phyloP scores from a whole-genome alignment of 2,329 filamentous ascomycete species.

The Trichoderma hamatum region DNA sequence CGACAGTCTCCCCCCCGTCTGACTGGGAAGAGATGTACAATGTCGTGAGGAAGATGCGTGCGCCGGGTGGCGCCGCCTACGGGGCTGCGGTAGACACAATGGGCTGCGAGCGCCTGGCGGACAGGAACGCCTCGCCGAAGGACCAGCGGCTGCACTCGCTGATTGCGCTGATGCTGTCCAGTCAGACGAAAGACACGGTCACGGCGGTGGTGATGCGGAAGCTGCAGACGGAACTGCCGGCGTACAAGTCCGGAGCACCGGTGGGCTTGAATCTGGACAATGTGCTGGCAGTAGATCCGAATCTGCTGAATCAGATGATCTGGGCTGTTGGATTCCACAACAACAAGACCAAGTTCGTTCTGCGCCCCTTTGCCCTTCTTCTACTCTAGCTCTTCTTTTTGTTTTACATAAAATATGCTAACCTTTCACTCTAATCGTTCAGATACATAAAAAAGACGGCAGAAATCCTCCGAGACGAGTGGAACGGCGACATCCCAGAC shows the following conservation, averaged over 20 bases:
- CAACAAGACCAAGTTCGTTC: conserved; percentile 74
- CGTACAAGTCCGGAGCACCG: conserved; percentile 48
- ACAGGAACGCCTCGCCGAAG: conserved; percentile 50
- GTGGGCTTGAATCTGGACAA: conserved; percentile 72
- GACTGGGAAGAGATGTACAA: conserved; percentile 86
- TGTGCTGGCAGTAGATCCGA: conserved; percentile 71
- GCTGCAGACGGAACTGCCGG: conserved; percentile 73
- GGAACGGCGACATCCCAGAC: conserved; percentile 75
- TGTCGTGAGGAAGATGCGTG: conserved; percentile 75
- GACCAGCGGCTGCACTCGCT: conserved; percentile 83
- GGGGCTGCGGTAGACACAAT: conserved; percentile 94
- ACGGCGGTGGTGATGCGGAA: conserved; percentile 81
- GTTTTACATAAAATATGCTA: not conserved
- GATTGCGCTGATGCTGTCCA: conserved; percentile 85
- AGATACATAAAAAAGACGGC: conserved; percentile 74
- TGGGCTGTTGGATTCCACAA: conserved; percentile 90
- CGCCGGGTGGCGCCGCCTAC: conserved; percentile 56
- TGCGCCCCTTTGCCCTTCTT: not conserved
- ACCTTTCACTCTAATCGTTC: not conserved
- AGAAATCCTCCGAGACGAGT: conserved; percentile 70
- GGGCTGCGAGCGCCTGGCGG: conserved; percentile 83
- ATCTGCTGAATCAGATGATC: conserved; percentile 71
- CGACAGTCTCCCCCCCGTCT: conserved; percentile 61
- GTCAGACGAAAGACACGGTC: conserved; percentile 91
- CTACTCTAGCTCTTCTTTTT: not conserved